phyloP scores from a whole-genome alignment of 768 basidiomycete genomes.

The Atractiella rhizophila region DNA sequence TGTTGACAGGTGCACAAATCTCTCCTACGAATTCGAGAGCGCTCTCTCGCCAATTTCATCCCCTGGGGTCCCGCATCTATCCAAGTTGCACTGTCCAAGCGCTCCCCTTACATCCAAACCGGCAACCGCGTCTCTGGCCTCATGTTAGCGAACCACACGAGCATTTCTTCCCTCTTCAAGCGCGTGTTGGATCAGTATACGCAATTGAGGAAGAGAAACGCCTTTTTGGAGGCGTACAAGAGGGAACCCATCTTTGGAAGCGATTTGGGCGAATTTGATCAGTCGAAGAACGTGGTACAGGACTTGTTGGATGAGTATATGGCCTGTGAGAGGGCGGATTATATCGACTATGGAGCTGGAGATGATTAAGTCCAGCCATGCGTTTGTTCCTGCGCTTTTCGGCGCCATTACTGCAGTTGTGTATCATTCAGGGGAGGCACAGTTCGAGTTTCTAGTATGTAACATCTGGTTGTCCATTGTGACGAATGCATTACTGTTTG shows the following conservation, averaged over 20 bases:
- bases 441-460: too few species aligned
- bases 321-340: conserved; percentile 83
- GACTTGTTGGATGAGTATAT: conserved; percentile 80
- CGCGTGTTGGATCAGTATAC: conserved; percentile 92
- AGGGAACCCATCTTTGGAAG: conserved; percentile 88
- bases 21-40: conserved; percentile 78
- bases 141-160: conserved; percentile 99
- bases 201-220: conserved; percentile 56
- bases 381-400: too few species aligned
- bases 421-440: too few species aligned
- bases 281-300: conserved; percentile 78
- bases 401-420: too few species aligned
- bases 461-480: too few species aligned
- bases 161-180: conserved; percentile 70
- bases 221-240: conserved; percentile 92
- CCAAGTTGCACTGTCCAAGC: conserved; percentile 80
- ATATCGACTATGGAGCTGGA: conserved; percentile 77
- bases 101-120: conserved; percentile 61
- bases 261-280: conserved; percentile 83
- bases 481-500: too few species aligned
- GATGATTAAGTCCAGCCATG: too few species aligned
- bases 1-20: conserved; percentile 70
- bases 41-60: conserved; percentile 89
- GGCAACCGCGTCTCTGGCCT: conserved; percentile 89
- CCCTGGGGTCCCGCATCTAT: conserved; percentile 98